A percentile compares a stretch with the other conserved stretches of the same genome.
phyloP scores from a whole-genome alignment of 345 rosid species.

The Viola odorata region DNA sequence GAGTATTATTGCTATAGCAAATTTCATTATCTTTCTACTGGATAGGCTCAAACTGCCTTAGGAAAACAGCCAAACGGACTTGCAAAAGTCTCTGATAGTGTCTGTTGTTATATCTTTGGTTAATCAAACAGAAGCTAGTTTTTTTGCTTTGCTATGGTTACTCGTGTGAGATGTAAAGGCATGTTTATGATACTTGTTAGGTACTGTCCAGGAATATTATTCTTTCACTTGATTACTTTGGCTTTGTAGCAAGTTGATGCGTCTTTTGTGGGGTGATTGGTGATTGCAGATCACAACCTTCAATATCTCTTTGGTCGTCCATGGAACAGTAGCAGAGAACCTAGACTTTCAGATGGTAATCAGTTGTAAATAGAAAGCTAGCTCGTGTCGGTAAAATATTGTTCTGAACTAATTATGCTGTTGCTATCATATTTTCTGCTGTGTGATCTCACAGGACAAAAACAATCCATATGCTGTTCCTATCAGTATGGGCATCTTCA shows the following conservation, averaged over 20 bases:
- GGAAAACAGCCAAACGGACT: too few relatives aligned
- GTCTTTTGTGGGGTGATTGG: slow-evolving; percentile 4
- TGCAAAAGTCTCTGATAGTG: too few relatives aligned
- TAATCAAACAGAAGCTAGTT: too few relatives aligned
- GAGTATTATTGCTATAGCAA: too few relatives aligned
- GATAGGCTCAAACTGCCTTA: too few relatives aligned
- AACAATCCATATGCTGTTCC: slow-evolving; percentile 64
- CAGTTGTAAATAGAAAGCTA: not conserved
- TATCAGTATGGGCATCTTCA: slow-evolving; percentile 58
- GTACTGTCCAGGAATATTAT: not conserved
- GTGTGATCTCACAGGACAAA: slow-evolving; percentile 34
- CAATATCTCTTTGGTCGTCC: slow-evolving; percentile 59
- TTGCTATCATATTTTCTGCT: not conserved
- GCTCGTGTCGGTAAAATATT: not conserved
- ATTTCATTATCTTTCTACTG: too few relatives aligned
- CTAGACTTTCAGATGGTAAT: slow-evolving; percentile 49
- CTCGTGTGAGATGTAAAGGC: not conserved
- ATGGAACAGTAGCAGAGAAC: slow-evolving; percentile 64
- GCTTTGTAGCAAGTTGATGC: not conserved
- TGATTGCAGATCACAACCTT: slow-evolving; percentile 59
- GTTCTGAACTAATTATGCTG: not conserved
- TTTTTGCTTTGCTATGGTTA: too few relatives aligned
- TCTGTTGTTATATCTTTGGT: too few relatives aligned
- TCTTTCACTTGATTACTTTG: not conserved
- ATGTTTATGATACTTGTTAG: not conserved